Conservation (phyloP, 768 basidiomycete genomes). For the Rhodotorula babjevae region DNA sequence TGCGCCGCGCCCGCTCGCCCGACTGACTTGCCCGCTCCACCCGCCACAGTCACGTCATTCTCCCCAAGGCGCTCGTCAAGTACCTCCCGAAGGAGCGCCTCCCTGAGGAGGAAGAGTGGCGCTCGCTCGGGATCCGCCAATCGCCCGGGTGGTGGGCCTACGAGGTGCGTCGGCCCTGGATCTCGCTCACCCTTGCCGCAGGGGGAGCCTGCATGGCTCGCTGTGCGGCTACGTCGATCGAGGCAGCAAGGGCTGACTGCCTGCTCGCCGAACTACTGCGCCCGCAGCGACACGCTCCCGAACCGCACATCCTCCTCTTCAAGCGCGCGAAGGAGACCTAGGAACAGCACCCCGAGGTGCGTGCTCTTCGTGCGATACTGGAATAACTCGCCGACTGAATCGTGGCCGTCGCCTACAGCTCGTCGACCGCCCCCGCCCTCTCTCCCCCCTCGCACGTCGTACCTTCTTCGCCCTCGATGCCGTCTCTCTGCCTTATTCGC, state of each 20-base stretch:
- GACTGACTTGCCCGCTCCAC: neutral
- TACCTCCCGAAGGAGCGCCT: slow-evolving; percentile 83
- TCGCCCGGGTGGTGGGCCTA: slow-evolving; percentile 66
- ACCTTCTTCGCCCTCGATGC: no score
- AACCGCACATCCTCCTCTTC: slow-evolving; percentile 90
- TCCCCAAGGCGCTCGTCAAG: slow-evolving; percentile 91
- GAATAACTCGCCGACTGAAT: no score
- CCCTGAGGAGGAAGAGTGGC: slow-evolving; percentile 83
- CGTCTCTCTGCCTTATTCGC: no score
- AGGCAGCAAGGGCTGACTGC: no score
- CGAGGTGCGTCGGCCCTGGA: neutral
- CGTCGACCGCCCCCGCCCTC: no score
- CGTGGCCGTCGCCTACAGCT: no score
- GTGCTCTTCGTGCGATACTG: no score
- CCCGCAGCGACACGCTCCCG: slow-evolving; percentile 57
- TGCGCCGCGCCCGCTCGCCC: neutral
- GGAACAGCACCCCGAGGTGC: no score
- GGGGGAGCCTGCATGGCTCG: no score
- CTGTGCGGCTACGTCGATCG: no score
- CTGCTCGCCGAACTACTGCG: no score
- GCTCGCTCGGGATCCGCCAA: slow-evolving; percentile 92
- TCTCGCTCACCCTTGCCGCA: neutral
- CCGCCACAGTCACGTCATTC: slow-evolving; percentile 72
- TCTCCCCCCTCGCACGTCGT: no score
- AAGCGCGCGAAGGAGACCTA: slow-evolving; percentile 56